Base-by-base conservation (phyloP, 164 flowering plant species). In the Cinnamomum chago region DNA sequence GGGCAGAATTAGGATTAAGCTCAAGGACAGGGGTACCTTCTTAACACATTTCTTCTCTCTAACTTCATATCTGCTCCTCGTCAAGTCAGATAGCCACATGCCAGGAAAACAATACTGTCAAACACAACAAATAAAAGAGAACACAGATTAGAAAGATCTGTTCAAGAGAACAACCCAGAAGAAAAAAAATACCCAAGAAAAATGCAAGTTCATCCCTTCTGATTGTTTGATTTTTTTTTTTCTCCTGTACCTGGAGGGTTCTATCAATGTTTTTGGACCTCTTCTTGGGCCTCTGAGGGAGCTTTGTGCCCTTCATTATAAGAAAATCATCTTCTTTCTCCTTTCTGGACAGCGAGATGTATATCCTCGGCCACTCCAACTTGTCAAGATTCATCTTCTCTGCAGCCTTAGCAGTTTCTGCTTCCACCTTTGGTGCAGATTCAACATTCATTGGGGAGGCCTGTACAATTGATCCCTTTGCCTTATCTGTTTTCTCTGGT, bases 281-380 rank as follows among this genome's bases (percentile, higher is more conserved):
- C 68, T 89, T 92, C 82, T 89, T 90, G 70, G 97, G 97, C 58
- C 97, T 85, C 67, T 92, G 97, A 58, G 97, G 89, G 3, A 88
- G 89, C 78, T 88, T 91, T 28, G 90, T 82, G 52, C 97, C 97
- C 77, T 88, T 90, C 85, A 91, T 86, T 1, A 89, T 89, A 67
- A 88, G 55, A 67, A 91, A 91, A 82, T 91, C 97, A 25, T 91
- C 97, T 69, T 91, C 97, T 74, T 90, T 91, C 84, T 91, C 97
- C 70, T 92, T 91, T 69, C 84, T 89, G 2, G 97, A 84, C 35
- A 91, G 70, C 7, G 88, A 76, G 15, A 91, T 72, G 64, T 76
- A 86, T 55, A 90, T 76, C 77, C 85, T 89, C 1, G 95, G 91
- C 91, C 91, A 89, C 76, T 79, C 84, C 11, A 82, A 74, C 23